Base-by-base conservation (phyloP, 2,329 filamentous ascomycete species). In the Coniochaeta pulveracea region DNA sequence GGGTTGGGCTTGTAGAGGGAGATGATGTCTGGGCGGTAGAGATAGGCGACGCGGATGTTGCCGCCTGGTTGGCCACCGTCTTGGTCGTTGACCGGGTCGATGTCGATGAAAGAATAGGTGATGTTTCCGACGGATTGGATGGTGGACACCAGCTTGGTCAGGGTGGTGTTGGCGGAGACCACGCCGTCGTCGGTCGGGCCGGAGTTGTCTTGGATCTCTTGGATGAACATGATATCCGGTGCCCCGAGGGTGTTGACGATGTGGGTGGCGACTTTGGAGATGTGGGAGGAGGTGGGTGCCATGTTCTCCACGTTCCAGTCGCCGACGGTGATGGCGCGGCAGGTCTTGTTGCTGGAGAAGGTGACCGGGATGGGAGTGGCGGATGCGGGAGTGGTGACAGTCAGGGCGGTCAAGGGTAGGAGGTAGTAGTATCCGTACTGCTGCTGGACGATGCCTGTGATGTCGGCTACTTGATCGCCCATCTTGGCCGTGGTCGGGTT, bases 281-380 rank as follows among this genome's bases (percentile, higher is more conserved):
- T 57, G 41, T 75, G 69, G 2, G 60, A 42, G 0, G 70, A 72
- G 21, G 57, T 61, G 0, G 77, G 70, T 6, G 63, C 56, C 11
- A 84, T 61, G 52, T 84, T 84, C 52, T 82, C 75, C 19, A 81
- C 66, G 51, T 84, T 84, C 63, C 83, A 84, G 39, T 68, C 65
- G 32, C 69, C 76, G 16, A 82, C 51, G 2, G 76, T 80, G 38
- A 84, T 55, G 26, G 68, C 72, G 3, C 59, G 58, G 56, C 80
- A 84, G 37, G 58, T 60, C 2, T 69, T 68, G 17, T 56, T 60
- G 43, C 72, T 72, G 17, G 52, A 49, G 22, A 83, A 63, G 12
- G 58, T 61, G 4, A 69, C 68, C 1, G 71, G 51, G 1, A 64
- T 58, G 9, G 68, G 63, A 7, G 70, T 48, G 6, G 55, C 50